Conservation (phyloP, 345 rosid genomes). For the Camelina sativa region DNA sequence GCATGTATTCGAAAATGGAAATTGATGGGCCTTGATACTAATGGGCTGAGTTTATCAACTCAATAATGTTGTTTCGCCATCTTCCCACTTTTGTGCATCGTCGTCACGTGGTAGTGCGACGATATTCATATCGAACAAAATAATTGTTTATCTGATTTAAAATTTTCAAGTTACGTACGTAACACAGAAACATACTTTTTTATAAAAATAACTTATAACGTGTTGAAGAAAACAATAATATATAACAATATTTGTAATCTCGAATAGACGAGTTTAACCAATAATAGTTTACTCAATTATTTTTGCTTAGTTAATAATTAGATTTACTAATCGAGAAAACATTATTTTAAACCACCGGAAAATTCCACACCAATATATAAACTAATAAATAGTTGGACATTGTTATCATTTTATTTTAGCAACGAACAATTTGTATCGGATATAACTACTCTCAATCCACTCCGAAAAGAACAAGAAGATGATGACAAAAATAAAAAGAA, state of each 20-base stretch:
- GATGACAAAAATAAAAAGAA: constrained; percentile 17
- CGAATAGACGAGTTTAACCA: background rate
- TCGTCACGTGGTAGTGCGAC: constrained; percentile 5
- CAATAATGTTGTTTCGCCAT: constrained; percentile 1
- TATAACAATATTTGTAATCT: background rate
- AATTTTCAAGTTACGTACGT: background rate
- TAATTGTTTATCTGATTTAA: background rate
- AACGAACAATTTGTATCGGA: background rate
- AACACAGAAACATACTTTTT: background rate
- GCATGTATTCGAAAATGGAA: background rate
- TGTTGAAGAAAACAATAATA: background rate
- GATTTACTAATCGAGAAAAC: background rate
- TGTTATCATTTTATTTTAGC: background rate
- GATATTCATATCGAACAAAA: background rate
- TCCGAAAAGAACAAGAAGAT: constrained; percentile 28
- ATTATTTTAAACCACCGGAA: too few species aligned
- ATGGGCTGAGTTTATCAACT: background rate
- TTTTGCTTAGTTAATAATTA: background rate
- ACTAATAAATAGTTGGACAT: background rate
- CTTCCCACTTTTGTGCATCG: background rate
- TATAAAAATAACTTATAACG: background rate
- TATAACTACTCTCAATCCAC: background rate
- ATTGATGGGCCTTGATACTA: background rate
- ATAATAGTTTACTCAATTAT: background rate
- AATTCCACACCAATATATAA: too few species aligned